A percentile compares a stretch with the other conserved stretches of the same genome.
Evolutionary conservation across 1,284 basidiomycete species (phyloP).

Genomic region (Ganoderma boninense): DNA sequence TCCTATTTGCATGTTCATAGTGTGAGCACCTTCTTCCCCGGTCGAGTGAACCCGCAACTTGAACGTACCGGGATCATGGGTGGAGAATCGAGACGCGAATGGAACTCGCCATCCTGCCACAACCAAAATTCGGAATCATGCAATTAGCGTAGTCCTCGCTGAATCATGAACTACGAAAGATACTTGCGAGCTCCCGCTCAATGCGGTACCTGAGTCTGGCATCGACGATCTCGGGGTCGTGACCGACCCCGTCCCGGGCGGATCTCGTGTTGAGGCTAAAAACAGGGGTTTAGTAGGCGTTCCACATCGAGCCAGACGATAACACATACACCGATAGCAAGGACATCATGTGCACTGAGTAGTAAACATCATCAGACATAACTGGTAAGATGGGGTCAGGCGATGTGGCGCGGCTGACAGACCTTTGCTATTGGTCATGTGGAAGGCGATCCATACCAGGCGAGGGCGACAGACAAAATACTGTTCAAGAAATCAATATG

Average conservation of each 20-base stretch:
- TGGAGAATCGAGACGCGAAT: slow-evolving; percentile 18
- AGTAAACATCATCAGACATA: neutral
- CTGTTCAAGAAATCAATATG: slow-evolving; percentile 5
- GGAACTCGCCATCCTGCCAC: slow-evolving; percentile 11
- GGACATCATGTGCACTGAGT: slow-evolving; percentile 24
- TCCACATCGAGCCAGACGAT: neutral
- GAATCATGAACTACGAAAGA: neutral
- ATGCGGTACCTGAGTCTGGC: slow-evolving; percentile 28
- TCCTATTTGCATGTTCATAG: slow-evolving; percentile 6
- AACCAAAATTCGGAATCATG: neutral
- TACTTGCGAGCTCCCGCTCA: slow-evolving; percentile 22
- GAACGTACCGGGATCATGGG: slow-evolving; percentile 29
- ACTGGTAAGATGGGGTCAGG: neutral
- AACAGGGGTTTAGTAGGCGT: neutral
- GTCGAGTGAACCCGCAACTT: neutral
- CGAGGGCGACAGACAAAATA: slow-evolving; percentile 24
- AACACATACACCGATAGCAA: slow-evolving; percentile 23
- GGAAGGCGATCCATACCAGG: slow-evolving; percentile 29
- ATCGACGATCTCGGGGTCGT: slow-evolving; percentile 27
- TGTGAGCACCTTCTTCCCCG: neutral
- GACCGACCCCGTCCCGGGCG: slow-evolving; percentile 16
- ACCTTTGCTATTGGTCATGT: slow-evolving; percentile 30
- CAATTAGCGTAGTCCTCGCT: neutral
- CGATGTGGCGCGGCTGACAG: neutral
- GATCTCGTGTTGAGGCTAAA: slow-evolving; percentile 20